Base-by-base conservation (phyloP, 192 early-diverging fungal species). In the Coemansia sp. region DNA sequence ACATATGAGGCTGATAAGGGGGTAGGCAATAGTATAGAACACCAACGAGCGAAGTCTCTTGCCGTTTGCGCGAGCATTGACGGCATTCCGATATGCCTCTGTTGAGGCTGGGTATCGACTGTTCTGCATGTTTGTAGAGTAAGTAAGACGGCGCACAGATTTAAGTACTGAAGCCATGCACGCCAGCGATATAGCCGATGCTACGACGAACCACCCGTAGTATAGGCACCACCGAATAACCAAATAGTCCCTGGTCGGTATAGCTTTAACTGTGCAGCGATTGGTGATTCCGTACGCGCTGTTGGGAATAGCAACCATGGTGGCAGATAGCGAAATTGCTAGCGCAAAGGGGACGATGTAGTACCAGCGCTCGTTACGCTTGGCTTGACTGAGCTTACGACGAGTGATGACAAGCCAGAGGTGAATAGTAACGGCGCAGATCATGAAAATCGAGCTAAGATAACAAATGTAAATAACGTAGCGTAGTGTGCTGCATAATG, bases 21-120 rank as follows among this genome's bases (percentile, higher is more conserved):
- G 24, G 24, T 27, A 27, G 24, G 24, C 24, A 27, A 27, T 27
- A 27, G 24, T 84, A 49, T 79, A 84, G 40, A 76, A 73, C 31
- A 75, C 74, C 10, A 84, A 70, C 22, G 82, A 84, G 16, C 76
- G 76, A 10, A 84, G 74, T 11, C 82, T 67, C 36, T 79, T 76
- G 73, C 82, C 71, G 74, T 84, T 84, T 1, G 82, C 82, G 20
- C 82, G 73, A 13, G 82, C 74, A 42, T 84, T 84, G 12, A 84
- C 82, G 12, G 74, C 77, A 31, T 73, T 74, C 40, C 82, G 46
- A 31, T 84, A 78, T 3, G 70, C 82, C 33, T 84, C 82, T 18
- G 82, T 79, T 2, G 82, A 75, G 5, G 74, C 33, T 13, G 54
- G 67, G 7, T 34, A 34, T 3, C 31, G 38, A 20, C 54, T 57